Evolutionary conservation across 306 rosid genomes (phyloP).

Genomic region (Comarum palustre): DNA sequence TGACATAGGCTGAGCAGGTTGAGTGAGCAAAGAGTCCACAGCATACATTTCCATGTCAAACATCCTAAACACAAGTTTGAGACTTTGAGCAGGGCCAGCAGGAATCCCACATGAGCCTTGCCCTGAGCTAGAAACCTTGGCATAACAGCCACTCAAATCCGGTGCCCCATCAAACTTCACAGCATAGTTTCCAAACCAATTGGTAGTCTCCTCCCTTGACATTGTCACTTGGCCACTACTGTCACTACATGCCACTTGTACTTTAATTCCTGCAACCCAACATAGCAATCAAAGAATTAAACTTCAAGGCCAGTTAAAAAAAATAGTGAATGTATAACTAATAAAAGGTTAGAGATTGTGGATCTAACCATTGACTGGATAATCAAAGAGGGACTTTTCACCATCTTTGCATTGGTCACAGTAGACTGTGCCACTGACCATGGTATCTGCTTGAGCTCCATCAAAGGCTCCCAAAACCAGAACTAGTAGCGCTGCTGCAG

Average conservation of each 20-base stretch:
- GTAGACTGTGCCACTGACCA: slow-evolving; percentile 74
- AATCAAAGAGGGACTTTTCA: slow-evolving; percentile 63
- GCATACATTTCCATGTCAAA: slow-evolving; percentile 69
- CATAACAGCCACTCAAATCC: slow-evolving; percentile 59
- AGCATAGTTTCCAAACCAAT: slow-evolving; percentile 64
- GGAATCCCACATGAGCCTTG: slow-evolving; percentile 53
- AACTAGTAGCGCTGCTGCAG: slow-evolving; percentile 24
- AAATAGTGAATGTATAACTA: background rate
- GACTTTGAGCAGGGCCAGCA: slow-evolving; percentile 65
- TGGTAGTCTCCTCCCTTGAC: slow-evolving; percentile 81
- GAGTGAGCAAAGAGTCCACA: slow-evolving; percentile 70
- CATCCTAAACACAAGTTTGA: slow-evolving; percentile 65
- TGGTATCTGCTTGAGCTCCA: slow-evolving; percentile 48
- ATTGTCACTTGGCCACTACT: slow-evolving; percentile 52
- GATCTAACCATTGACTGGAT: slow-evolving; percentile 66
- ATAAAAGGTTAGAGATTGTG: background rate
- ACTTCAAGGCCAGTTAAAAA: background rate
- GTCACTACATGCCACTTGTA: slow-evolving; percentile 58
- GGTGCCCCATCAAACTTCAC: slow-evolving; percentile 73
- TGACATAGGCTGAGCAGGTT: slow-evolving; percentile 74
- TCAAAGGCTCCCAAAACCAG: slow-evolving; percentile 44
- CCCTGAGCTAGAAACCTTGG: slow-evolving; percentile 46
- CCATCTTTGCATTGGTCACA: slow-evolving; percentile 98
- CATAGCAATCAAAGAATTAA: background rate
- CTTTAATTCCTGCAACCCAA: slow-evolving; percentile 58